Evolutionary conservation across 768 basidiomycete species (phyloP), one percentile per base, ranked within the genome.

Genomic region (Amanita polypyramis): DNA sequence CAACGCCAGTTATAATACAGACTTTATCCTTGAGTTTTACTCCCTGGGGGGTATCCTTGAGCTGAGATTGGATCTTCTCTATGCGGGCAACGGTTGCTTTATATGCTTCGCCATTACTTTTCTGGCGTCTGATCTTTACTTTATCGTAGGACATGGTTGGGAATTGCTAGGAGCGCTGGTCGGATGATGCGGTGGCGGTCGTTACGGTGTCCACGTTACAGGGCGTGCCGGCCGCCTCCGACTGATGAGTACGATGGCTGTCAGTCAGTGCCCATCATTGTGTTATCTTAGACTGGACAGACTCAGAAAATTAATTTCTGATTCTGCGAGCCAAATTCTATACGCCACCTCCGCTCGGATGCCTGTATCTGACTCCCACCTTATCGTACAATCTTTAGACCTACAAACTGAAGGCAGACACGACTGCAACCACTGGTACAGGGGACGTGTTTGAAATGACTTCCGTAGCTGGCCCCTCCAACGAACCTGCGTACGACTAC

Each of bases 1-100:
- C 85, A 25, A 84, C 90, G 14, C 93, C 93, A 0, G 93, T 95
- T 55, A 95, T 76, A 48, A 95, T 73, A 56, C 84, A 88, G 20
- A 93, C 87, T 62, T 91, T 94, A 53, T 73, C 79, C 58, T 72
- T 73, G 53, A 94, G 71, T 56, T 79, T 73, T 15, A 65, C 68
- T 23, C 70, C 64, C 35, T 81, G 73, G 25, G 79, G 70, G 17
- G 76, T 56, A 21, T 62, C 68, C 36, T 70, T 60, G 32, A 92
- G 70, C 51, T 91, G 89, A 0, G 75, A 69, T 60, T 82, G 80
- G 47, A 92, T 78, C 56, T 74, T 75, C 44, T 76, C 62, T 19
- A 92, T 70, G 17, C 89, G 78, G 5, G 77, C 70, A n/a, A 74
- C 61, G 11, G 88, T 85, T 38, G 70, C 70, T 53, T 74, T 68